These are phyloP conservation scores for Pleurotus tuoliensis DNA, from an alignment of 768 basidiomycete species.

Conservation along the genomic window DNA sequence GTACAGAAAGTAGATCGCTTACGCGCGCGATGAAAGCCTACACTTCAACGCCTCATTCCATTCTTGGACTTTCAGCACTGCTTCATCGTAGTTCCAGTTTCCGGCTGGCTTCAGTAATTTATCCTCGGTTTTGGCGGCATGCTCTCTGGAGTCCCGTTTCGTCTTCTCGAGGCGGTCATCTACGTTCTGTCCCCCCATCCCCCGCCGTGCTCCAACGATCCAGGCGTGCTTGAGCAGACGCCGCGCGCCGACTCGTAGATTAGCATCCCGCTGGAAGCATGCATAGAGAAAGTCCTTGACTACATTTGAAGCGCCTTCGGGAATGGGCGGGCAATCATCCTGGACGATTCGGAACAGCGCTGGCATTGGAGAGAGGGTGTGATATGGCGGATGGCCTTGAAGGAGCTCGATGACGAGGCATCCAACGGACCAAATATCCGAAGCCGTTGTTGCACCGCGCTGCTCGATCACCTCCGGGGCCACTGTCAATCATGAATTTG, in stretches of 20 bases:
- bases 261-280: slow-evolving; percentile 97
- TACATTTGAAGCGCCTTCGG: slow-evolving; percentile 90
- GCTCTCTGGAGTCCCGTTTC: slow-evolving; percentile 26
- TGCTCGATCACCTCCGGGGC: slow-evolving; percentile 99
- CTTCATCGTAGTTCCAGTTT: slow-evolving; percentile 92
- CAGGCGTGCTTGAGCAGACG: slow-evolving; percentile 92
- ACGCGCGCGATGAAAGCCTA: slow-evolving; percentile 27
- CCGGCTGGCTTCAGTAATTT: slow-evolving; percentile 44
- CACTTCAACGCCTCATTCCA: slow-evolving; percentile 98
- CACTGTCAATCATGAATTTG: slow-evolving; percentile 47
- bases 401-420: slow-evolving; percentile 97
- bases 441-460: slow-evolving; percentile 93
- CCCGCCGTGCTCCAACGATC: slow-evolving; percentile 86
- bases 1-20: slow-evolving; percentile 7
- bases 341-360: slow-evolving; percentile 98
- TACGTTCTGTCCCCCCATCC: slow-evolving; percentile 47
- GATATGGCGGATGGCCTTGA: slow-evolving; percentile 91
- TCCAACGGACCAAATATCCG: slow-evolving; percentile 92
- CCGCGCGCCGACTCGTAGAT: slow-evolving; percentile 90
- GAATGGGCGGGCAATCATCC: slow-evolving; percentile 95
- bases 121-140: slow-evolving; percentile 24
- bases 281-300: slow-evolving; percentile 96
- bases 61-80: slow-evolving; percentile 92
- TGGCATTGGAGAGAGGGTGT: slow-evolving; percentile 96
- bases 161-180: slow-evolving; percentile 26